Evolutionary conservation across 1,139 yeast genomes (phyloP).

Genomic region (Hyphopichia khmerensis): DNA sequence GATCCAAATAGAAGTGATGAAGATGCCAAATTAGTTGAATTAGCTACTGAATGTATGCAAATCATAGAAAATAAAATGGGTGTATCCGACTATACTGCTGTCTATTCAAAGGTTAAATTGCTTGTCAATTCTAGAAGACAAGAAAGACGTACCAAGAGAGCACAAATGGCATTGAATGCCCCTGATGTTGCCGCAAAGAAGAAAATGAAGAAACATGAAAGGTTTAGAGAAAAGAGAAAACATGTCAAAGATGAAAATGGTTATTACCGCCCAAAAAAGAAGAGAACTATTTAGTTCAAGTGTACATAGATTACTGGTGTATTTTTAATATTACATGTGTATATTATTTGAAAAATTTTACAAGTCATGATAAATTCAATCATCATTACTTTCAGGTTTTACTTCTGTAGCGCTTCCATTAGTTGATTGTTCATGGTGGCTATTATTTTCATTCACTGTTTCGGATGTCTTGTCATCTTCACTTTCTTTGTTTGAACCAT

Average conservation of each 20-base stretch:
- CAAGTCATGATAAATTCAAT: background rate
- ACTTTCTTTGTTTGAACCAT: too few species aligned
- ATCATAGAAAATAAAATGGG: constrained; percentile 72
- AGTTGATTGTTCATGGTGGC: too few species aligned
- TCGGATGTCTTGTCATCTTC: too few species aligned
- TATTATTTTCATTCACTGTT: too few species aligned
- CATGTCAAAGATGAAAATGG: constrained; percentile 77
- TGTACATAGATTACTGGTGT: constrained; percentile 6
- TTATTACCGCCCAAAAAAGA: constrained; percentile 64
- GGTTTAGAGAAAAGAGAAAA: constrained; percentile 74
- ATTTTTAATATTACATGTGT: constrained; percentile 3
- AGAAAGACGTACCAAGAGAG: constrained; percentile 74
- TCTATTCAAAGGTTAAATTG: constrained; percentile 64
- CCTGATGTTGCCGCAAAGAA: constrained; percentile 82
- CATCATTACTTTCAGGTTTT: constrained; percentile 2
- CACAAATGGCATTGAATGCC: constrained; percentile 72
- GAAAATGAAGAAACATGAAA: constrained; percentile 72
- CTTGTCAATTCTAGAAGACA: constrained; percentile 60
- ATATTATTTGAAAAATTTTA: constrained; percentile 1
- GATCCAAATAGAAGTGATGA: constrained; percentile 42
- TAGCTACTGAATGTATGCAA: constrained; percentile 68
- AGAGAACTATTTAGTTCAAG: constrained; percentile 25
- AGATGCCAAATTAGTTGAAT: constrained; percentile 51
- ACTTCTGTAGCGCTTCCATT: background rate
- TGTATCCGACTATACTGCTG: constrained; percentile 63